Evolutionary conservation across 129 eudicot genomes (phyloP), one percentile per base, ranked within the genome.

Genomic region (Pulicaria dysenterica): DNA sequence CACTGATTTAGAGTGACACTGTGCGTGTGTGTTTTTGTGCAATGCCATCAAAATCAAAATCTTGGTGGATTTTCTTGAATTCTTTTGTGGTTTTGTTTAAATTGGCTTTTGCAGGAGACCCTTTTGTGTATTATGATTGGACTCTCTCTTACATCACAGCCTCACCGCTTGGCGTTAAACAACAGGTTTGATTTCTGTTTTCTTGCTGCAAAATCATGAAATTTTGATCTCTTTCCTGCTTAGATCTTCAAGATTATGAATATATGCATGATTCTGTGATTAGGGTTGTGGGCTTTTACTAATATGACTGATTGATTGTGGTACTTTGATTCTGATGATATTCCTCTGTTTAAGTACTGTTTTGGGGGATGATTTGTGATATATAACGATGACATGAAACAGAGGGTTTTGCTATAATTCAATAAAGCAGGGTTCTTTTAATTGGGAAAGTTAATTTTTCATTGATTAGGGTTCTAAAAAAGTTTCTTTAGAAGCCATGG

Each of bases 61-160:
- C 60, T 51, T 74, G 86, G 64, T 64, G 69, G 63, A 11, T 83
- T 64, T 56, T 85, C 76, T 72, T 84, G 12, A 51, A 31, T 79
- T 78, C 69, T 79, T 15, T 90, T 58, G 58, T 79, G 57, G 85
- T 77, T 83, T 79, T 70, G 39, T 4, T 85, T 5, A 74, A 8
- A 44, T 67, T 69, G 73, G 85, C 80, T 55, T 81, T 82, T 16
- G 96, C 84, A 50, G 94, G 69, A 42, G 99, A 90, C 75, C 99
- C 99, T 36, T 95, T 70, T 85, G 91, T 88, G 31, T 88, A 45
- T 79, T 88, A 84, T 84, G 99, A 90, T 51, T 95, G 99, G 99
- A 91, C 86, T 7, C 80, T 95, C 65, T 95, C 99, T 43, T 95
- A 95, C 76, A 69, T 78, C 76, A 81, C 96, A 16, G 99, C 87